Evolutionary conservation across 2,329 filamentous ascomycete genomes (phyloP).

Genomic region (Colletotrichum magnum): DNA sequence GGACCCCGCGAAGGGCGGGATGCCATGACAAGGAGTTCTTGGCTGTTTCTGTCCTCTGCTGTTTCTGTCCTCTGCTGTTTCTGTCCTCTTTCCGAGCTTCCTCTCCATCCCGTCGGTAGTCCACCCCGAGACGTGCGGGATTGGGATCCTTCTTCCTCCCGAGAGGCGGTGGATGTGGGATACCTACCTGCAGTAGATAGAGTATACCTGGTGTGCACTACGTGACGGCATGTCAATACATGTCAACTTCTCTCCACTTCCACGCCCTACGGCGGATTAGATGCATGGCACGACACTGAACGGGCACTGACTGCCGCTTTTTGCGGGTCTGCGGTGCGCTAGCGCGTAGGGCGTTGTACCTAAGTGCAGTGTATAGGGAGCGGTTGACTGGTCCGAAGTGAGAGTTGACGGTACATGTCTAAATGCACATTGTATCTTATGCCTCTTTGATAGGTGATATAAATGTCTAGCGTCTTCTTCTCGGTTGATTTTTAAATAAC

Average conservation of each 20-base stretch:
- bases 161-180: no score
- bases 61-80: no score
- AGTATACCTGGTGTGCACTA: no score
- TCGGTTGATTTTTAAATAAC: no score
- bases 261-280: slow-evolving; percentile 30
- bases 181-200: no score
- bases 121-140: neutral
- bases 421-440: no score
- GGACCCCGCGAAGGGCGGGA: slow-evolving; percentile 20
- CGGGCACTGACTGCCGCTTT: slow-evolving; percentile 14
- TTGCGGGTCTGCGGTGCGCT: slow-evolving; percentile 5
- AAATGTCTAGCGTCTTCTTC: no score
- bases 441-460: no score
- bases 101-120: neutral
- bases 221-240: no score
- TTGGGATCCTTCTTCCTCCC: neutral
- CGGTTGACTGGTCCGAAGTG: no score
- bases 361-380: no score
- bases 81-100: neutral
- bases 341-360: neutral
- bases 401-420: no score
- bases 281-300: neutral
- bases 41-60: neutral
- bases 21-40: slow-evolving; percentile 3
- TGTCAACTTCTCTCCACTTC: slow-evolving; percentile 9